Evolutionary conservation across 2,329 filamentous ascomycete species (phyloP), one percentile per base, ranked within the genome.

Genomic region (Penicillium concentricum): DNA sequence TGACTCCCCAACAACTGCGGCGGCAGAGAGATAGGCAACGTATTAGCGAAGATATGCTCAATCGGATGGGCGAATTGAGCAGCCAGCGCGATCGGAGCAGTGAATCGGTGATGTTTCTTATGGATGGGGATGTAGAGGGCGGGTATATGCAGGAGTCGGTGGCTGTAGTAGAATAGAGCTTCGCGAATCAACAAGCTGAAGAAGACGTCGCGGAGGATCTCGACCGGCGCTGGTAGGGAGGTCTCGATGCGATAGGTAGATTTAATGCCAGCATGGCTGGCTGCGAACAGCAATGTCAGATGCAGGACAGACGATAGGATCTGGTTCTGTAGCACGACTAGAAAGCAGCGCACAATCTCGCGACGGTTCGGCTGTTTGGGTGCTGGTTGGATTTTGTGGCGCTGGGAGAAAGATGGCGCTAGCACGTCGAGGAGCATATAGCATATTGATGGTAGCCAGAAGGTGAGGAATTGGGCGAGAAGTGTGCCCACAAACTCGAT

Each of bases 51-150:
- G 3, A 85, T 58, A 62, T 84, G 81, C 68, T 85, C 83, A n/a
- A 81, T 56, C 0, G 82, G 82, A 61, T 84, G 82, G 0, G 82
- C 81, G 61, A 83, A 85, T 61, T 85, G 80, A 2, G 82, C 81
- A 0, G 82, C 76, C 5, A 85, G 73, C 0, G 81, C 79, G 2
- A 86, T 78, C 0, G 82, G 83, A 1, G 82, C 81, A 0, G 78
- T 81, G 71, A 84, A 85, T 24, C 72, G 72, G 70, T 85, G 83
- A 63, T 86, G 83, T 22, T 72, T 72, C 61, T 84, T 84, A 72
- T 85, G 83, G 56, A 85, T 77, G 32, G 69, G 69, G 12, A 68
- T 68, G 71, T 85, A 85, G 6, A 83, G 66, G 6, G 60, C 67
- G 0, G 77, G 80, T 6, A 73, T 65, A 68, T 85, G 83, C 5